Base-by-base conservation (phyloP, 129 eudicot genomes). In the Solidago caesia region DNA sequence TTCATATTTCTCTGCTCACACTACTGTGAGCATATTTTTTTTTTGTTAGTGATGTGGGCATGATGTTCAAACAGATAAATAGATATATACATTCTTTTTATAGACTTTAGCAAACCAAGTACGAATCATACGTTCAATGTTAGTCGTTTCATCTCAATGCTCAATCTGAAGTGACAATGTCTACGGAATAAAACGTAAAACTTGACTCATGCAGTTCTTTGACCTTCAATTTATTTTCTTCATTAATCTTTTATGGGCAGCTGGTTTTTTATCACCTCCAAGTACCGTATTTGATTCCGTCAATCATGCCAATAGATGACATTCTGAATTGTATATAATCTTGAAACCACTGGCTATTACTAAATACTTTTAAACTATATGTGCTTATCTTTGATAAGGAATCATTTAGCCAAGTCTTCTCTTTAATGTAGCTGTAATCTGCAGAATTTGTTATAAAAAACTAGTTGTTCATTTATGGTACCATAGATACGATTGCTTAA, bases 401-500 rank as follows among this genome's bases (percentile, higher is more conserved):
- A 71, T 68, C 67, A 66, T 3, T 49, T 55, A 68, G 41, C 68
- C 44, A 2, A 72, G 61, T 67, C 86, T 57, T 46, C 80, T 71
- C 59, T 53, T 61, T 79, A 88, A 42, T 71, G 85, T 62, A 78
- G 87, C 57, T 83, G 80, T 77, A 86, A 73, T 83, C 88, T 86
- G 85, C 78, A 25, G 65, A 67, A 25, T 0, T 64, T 15, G n/a
- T 46, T 16, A 70, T 8, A 46, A 56, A 42, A 62, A 67, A 43
- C 53, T 59, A 41, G 58, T 71, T 66, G 58, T 71, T 66, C 25
- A 63, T 47, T 74, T 60, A 52, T 65, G 77, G 27, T 25, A 66
- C 45, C 56, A 53, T 14, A 45, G 33, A 60, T 68, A 45, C 61
- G 42, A 81, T 45, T 67, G 44, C 78, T 41, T 63, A 74, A 29